Evolutionary conservation across 305 asterid species (phyloP).

Genomic region (Withania somnifera): DNA sequence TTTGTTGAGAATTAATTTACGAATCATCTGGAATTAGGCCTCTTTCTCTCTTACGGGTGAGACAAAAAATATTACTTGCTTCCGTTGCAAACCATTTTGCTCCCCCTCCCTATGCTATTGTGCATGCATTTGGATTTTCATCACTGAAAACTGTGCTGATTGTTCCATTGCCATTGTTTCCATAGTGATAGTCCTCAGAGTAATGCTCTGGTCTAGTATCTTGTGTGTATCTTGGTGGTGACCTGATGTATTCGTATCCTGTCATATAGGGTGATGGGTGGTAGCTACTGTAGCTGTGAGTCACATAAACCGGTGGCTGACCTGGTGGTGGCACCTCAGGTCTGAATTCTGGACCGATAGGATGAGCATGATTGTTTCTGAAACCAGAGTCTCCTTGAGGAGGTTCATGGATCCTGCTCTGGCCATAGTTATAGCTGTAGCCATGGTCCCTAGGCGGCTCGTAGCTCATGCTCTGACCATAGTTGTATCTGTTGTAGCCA

Average conservation of each 20-base stretch:
- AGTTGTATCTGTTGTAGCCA: background rate
- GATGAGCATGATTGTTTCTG: conserved; percentile 3
- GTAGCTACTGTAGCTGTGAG: conserved; percentile 33
- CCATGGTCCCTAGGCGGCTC: conserved; percentile 22
- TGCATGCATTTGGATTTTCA: conserved; percentile 74
- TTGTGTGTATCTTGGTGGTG: conserved; percentile 19
- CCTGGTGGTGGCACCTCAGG: conserved; percentile 13
- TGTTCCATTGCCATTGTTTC: conserved; percentile 40
- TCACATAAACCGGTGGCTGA: conserved; percentile 13
- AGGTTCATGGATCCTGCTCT: conserved; percentile 26
- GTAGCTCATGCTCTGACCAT: conserved; percentile 15
- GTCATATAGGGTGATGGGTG: conserved; percentile 64
- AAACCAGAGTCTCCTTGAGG: conserved; percentile 15
- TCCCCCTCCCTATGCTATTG: conserved; percentile 30
- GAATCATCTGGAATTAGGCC: background rate
- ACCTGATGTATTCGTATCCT: conserved; percentile 36
- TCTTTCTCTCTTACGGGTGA: conserved; percentile 1
- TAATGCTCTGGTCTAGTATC: conserved; percentile 34
- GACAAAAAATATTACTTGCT: background rate
- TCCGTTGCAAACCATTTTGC: background rate
- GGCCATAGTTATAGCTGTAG: background rate
- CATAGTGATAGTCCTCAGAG: conserved; percentile 35
- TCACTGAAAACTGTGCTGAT: conserved; percentile 66
- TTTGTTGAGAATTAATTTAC: background rate
- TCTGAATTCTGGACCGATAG: conserved; percentile 24